Base-by-base conservation (phyloP, 83 land plant species). In the Picea abies region DNA sequence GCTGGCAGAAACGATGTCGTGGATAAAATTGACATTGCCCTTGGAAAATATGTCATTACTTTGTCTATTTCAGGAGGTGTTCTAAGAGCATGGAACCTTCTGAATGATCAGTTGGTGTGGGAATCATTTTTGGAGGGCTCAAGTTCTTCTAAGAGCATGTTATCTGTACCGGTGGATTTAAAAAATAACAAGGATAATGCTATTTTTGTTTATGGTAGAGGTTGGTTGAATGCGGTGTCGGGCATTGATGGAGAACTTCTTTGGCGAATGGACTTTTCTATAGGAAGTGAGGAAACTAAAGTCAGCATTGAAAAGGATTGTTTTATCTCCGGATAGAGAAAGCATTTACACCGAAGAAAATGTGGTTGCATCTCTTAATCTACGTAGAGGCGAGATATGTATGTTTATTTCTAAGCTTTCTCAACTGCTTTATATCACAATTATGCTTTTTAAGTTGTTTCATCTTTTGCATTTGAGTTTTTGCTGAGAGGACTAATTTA, bases 81-180 rank as follows among this genome's bases (percentile, higher is more conserved):
- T 44, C 72, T 97, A 66, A 91, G 99, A 88, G 94, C 99, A 75
- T 97, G 98, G 98, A 94, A 93, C 82, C 92, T 97, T 86, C 97
- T 98, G 72, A 97, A 97, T 91, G 99, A 98, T 5, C 92, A 96
- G 83, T 85, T 97, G 87, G 85, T 93, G 19, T 97, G 98, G 99
- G 98, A 97, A 84, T 79, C 97, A 61, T 63, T 84, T 63, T 86
- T 91, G 47, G 81, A 85, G 68, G 84, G 86, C 60, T 60, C 90
- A 69, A 82, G 72, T 58, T 89, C 94, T 41, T 89, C 92, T 77
- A 89, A 84, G 41, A 75, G 88, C 37, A 62, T 88, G 37, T 84
- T 92, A 81, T 72, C 68, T 23, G 83, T 87, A 35, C 90, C 85
- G 95, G 52, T 72, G 61, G 90, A 84, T 79, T 69, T 84, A 35